Evolutionary conservation across 1,139 yeast species (phyloP), one percentile per base, ranked within the genome.

Genomic region (Blastobotrys ciferrii): DNA sequence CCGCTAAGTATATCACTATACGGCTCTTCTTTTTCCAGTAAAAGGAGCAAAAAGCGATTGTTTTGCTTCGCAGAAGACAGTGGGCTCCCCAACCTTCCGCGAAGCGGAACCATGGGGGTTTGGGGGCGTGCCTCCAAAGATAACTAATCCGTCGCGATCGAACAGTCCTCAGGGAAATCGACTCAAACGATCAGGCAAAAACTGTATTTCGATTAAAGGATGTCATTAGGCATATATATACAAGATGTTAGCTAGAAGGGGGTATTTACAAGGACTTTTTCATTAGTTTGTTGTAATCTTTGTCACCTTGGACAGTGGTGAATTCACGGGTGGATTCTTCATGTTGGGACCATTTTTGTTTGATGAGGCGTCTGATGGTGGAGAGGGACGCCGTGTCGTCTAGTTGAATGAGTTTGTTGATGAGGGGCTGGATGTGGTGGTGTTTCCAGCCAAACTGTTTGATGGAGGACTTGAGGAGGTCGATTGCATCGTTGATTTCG

Each of bases 401-500:
- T 43, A 67, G 71, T 20, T 71, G 76, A 2, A 66, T 68, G 36
- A 73, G 72, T 46, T 48, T 54, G 20, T 51, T 58, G 15, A 63
- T 46, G 38, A 65, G 51, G n/a, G 55, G 55, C 32, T 45, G 41
- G 12, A 68, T 52, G 45, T 63, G 65, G 31, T 53, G 54, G 19
- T 54, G 50, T 38, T 76, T 75, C 97, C 97, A 89, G 33, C 75
- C 71, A 64, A 87, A 86, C 57, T 81, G 82, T 42, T 77, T 78
- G 53, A 78, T 78, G 0, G 95, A 82, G 43, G 92, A 80, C 46
- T 78, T 56, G 14, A 87, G 75, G 30, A 88, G 71, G 20, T 82
- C 81, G 51, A 84, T 68, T 0, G 95, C 96, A 61, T 88, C 95
- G 12, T 79, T 76, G 11, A 81, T 68, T 44, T 78, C 67, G 6